These are phyloP conservation scores for Hypoxylon sp. DNA, from an alignment of 2,329 filamentous ascomycete genomes.

Conservation along the genomic window DNA sequence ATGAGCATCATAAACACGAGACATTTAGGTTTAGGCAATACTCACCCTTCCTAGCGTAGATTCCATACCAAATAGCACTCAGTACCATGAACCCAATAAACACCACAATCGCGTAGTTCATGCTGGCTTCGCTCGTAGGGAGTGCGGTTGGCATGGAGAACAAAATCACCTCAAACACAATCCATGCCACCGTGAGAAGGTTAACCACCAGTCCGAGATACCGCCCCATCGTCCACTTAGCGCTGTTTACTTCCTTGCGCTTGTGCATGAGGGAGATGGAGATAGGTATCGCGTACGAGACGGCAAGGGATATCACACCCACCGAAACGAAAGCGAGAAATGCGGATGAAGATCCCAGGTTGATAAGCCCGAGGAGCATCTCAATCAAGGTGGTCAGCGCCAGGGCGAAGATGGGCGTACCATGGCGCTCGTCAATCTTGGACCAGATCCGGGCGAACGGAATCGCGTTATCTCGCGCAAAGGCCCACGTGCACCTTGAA, in stretches of 20 bases:
- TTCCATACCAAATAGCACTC: slow-evolving; percentile 57
- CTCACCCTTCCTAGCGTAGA: slow-evolving; percentile 61
- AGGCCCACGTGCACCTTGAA: slow-evolving; percentile 72
- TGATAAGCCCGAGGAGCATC: slow-evolving; percentile 63
- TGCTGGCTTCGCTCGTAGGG: slow-evolving; percentile 43
- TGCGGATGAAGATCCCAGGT: slow-evolving; percentile 64
- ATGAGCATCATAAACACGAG: no score
- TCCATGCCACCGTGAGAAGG: slow-evolving; percentile 58
- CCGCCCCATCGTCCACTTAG: slow-evolving; percentile 57
- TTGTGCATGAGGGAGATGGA: slow-evolving; percentile 57
- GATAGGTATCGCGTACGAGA: slow-evolving; percentile 66
- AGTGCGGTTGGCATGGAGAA: slow-evolving; percentile 54
- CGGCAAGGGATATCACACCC: slow-evolving; percentile 64
- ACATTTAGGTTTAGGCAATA: slow-evolving; percentile 7
- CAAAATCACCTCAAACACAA: slow-evolving; percentile 60
- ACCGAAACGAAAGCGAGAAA: slow-evolving; percentile 65
- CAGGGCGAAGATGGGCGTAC: slow-evolving; percentile 65
- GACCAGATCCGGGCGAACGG: slow-evolving; percentile 61
- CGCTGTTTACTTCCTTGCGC: slow-evolving; percentile 57
- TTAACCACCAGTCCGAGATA: slow-evolving; percentile 56
- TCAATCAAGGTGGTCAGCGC: slow-evolving; percentile 62
- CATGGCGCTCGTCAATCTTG: slow-evolving; percentile 59
- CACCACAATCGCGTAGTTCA: slow-evolving; percentile 65
- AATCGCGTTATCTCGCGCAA: slow-evolving; percentile 67
- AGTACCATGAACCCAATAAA: slow-evolving; percentile 53